Conservation (phyloP, 2,329 filamentous ascomycete genomes). For the Fusarium pseudocircinatum region DNA sequence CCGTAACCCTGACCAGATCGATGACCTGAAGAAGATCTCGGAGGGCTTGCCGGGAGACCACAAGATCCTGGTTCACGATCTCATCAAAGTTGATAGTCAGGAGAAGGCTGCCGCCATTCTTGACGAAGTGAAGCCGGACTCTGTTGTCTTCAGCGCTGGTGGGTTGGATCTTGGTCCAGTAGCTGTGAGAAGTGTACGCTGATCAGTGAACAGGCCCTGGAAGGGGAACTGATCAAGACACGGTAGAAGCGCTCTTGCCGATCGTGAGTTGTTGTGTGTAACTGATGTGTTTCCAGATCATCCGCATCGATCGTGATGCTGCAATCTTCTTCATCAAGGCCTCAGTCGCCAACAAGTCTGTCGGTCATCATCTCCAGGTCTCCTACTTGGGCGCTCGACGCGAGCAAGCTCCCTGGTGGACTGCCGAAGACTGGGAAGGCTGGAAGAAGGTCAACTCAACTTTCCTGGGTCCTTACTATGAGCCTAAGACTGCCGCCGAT, state of each 20-base stretch:
- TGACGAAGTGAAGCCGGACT: constrained; percentile 65
- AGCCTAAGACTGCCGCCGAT: constrained; percentile 66
- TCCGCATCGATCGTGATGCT: constrained; percentile 41
- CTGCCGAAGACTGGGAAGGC: constrained; percentile 54
- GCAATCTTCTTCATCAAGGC: constrained; percentile 39
- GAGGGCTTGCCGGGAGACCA: constrained; percentile 66
- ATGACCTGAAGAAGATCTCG: constrained; percentile 67
- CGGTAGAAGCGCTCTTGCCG: constrained; percentile 16
- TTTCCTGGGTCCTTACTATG: constrained; percentile 59
- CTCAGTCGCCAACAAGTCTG: constrained; percentile 37
- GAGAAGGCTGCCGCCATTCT: constrained; percentile 65
- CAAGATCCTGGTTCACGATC: constrained; percentile 69
- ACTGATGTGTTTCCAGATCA: constrained; percentile 30
- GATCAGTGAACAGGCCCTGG: constrained; percentile 32
- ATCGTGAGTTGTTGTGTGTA: background rate
- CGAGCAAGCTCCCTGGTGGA: constrained; percentile 61
- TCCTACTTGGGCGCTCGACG: constrained; percentile 65
- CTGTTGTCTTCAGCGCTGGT: constrained; percentile 71
- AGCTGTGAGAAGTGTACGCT: constrained; percentile 6
- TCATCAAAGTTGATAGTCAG: constrained; percentile 72
- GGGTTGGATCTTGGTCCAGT: background rate
- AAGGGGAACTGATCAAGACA: constrained; percentile 53
- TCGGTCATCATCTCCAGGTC: constrained; percentile 69
- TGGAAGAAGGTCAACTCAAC: constrained; percentile 51
- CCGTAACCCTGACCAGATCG: constrained; percentile 71